Percentiles rank a stretch among this genome's conserved stretches.
Evolutionary conservation across 2,329 filamentous ascomycete species (phyloP).

Genomic region (Colletotrichum neosansevieriae): DNA sequence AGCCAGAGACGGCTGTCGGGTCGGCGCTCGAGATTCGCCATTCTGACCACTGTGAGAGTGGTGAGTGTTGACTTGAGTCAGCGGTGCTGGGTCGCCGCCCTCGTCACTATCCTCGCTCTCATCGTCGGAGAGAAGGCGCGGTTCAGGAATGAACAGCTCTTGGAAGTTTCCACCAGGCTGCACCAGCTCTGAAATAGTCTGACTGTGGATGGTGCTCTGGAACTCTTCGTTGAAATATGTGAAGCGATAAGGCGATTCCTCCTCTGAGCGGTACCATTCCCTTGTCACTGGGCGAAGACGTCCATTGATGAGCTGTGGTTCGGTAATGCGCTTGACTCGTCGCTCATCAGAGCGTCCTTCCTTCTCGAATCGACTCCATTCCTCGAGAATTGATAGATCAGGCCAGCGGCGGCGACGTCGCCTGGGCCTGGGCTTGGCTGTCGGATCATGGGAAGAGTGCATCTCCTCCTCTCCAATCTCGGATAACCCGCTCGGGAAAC

Average conservation of each 20-base stretch:
- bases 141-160: conserved; percentile 92
- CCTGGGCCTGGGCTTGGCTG: conserved; percentile 46
- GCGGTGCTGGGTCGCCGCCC: conserved; percentile 22
- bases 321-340: conserved; percentile 90
- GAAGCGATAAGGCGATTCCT: conserved; percentile 92
- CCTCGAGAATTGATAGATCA: conserved; percentile 84
- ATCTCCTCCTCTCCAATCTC: conserved; percentile 84
- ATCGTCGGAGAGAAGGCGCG: conserved; percentile 78
- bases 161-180: conserved; percentile 86
- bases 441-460: conserved; percentile 57
- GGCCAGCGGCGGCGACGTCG: conserved; percentile 82
- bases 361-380: conserved; percentile 92
- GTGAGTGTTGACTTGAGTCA: conserved; percentile 36
- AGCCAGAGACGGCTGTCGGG: conserved; percentile 60
- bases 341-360: conserved; percentile 86
- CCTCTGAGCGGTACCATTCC: conserved; percentile 87
- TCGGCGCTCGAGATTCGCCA: conserved; percentile 58
- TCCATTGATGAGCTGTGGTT: conserved; percentile 92
- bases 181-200: conserved; percentile 92
- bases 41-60: conserved; percentile 49
- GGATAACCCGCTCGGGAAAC: conserved; percentile 86
- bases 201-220: conserved; percentile 93
- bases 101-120: conserved; percentile 73
- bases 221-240: conserved; percentile 99
- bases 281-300: conserved; percentile 83